A percentile compares a stretch with the other conserved stretches of the same genome.
Evolutionary conservation across 768 basidiomycete species (phyloP).

Genomic region (Termitomyces sp.): DNA sequence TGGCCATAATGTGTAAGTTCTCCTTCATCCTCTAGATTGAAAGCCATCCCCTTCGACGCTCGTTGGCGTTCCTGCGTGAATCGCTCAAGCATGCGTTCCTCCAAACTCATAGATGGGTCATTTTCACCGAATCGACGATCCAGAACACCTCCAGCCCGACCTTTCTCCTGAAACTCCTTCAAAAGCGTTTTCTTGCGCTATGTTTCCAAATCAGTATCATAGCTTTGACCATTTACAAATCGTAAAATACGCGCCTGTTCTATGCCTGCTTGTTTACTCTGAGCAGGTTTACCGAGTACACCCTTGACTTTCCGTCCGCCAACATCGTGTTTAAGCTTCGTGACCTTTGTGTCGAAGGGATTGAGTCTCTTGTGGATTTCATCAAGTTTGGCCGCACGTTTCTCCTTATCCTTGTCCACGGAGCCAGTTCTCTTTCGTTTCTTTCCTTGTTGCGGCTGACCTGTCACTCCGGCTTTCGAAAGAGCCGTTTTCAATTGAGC

Average conservation of each 20-base stretch:
- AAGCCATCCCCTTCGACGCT: slow-evolving; percentile 65
- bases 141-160: slow-evolving; percentile 81
- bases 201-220: slow-evolving; percentile 1
- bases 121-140: slow-evolving; percentile 97
- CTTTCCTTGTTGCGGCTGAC: slow-evolving; percentile 49
- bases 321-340: slow-evolving; percentile 89
- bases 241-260: slow-evolving; percentile 61
- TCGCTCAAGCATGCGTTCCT: slow-evolving; percentile 95
- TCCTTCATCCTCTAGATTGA: slow-evolving; percentile 90
- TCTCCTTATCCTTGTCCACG: slow-evolving; percentile 77
- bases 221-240: neutral
- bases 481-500: slow-evolving; percentile 86
- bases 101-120: slow-evolving; percentile 85
- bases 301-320: slow-evolving; percentile 87
- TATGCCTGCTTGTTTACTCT: slow-evolving; percentile 86
- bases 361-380: slow-evolving; percentile 86
- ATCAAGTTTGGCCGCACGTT: slow-evolving; percentile 71
- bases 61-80: slow-evolving; percentile 90
- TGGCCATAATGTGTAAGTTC: slow-evolving; percentile 91
- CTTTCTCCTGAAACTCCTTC: slow-evolving; percentile 81
- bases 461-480: slow-evolving; percentile 71
- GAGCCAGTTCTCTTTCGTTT: slow-evolving; percentile 62
- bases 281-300: slow-evolving; percentile 74
- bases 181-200: slow-evolving; percentile 86
- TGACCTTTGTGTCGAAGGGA: slow-evolving; percentile 92